Conservation (phyloP, 441 rosid genomes). For the Macaranga tanarius region DNA sequence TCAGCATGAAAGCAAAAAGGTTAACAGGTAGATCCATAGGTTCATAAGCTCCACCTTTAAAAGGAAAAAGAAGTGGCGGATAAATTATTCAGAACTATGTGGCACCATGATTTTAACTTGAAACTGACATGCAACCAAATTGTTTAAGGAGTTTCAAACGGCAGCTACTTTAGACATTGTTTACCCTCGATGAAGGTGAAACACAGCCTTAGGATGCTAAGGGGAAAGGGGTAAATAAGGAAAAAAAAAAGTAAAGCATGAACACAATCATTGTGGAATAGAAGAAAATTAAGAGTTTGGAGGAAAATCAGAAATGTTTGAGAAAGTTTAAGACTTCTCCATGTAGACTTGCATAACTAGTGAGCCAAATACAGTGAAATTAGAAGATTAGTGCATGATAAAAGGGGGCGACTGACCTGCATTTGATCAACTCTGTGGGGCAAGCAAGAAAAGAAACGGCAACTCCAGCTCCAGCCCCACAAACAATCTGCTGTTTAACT, state of each 20-base stretch:
- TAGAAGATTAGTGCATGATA: too few species aligned
- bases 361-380: too few species aligned
- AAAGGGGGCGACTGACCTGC: constrained; percentile 53
- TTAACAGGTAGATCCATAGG: neutral
- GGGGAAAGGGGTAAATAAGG: too few species aligned
- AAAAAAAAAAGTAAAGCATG: too few species aligned
- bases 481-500: constrained; percentile 67
- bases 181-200: neutral
- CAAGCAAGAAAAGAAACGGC: constrained; percentile 97
- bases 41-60: neutral
- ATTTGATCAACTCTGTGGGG: constrained; percentile 93
- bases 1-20: constrained; percentile 10
- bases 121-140: neutral
- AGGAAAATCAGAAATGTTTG: neutral
- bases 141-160: neutral
- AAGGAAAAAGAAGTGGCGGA: neutral
- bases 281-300: too few species aligned
- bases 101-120: too few species aligned
- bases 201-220: neutral
- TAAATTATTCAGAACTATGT: neutral
- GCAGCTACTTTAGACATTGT: neutral
- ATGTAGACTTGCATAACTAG: too few species aligned
- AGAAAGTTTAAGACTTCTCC: neutral
- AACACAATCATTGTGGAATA: too few species aligned
- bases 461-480: constrained; percentile 90